phyloP scores from a whole-genome alignment of 306 rosid species.

The Cucurbita ficifolia region DNA sequence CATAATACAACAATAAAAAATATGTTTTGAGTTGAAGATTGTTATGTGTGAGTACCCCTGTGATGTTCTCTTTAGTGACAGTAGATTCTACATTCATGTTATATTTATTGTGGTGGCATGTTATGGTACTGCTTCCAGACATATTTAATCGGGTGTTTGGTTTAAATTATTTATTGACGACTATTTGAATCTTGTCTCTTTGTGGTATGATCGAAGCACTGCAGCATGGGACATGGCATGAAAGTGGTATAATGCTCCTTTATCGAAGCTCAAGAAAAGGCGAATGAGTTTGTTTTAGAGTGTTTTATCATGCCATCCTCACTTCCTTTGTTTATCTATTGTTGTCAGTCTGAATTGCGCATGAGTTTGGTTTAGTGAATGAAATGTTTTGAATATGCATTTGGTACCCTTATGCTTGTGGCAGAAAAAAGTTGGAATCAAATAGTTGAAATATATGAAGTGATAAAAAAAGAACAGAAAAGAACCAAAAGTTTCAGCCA shows the following conservation, averaged over 20 bases:
- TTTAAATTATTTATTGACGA: not conserved
- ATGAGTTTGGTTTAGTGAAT: not conserved
- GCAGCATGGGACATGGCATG: slow-evolving; percentile 97
- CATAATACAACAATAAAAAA: no score
- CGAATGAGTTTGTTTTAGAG: slow-evolving; percentile 41
- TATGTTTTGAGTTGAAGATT: not conserved
- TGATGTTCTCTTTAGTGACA: not conserved
- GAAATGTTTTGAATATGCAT: not conserved
- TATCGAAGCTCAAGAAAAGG: slow-evolving; percentile 73
- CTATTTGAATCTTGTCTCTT: not conserved
- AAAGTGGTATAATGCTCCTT: slow-evolving; percentile 58
- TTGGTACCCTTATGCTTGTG: not conserved
- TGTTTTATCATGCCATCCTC: not conserved
- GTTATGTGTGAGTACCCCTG: not conserved
- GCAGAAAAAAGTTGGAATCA: not conserved
- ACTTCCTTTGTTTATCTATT: not conserved
- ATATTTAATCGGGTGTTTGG: not conserved
- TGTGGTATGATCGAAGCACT: slow-evolving; percentile 37
- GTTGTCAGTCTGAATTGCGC: not conserved
- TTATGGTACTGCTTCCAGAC: no score
- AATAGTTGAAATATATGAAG: not conserved
- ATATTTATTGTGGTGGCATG: no score
- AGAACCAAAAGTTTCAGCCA: not conserved
- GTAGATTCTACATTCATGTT: not conserved
- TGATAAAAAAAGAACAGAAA: no score